Conservation (phyloP, 805 yeast species). For the Komagataella populi region DNA sequence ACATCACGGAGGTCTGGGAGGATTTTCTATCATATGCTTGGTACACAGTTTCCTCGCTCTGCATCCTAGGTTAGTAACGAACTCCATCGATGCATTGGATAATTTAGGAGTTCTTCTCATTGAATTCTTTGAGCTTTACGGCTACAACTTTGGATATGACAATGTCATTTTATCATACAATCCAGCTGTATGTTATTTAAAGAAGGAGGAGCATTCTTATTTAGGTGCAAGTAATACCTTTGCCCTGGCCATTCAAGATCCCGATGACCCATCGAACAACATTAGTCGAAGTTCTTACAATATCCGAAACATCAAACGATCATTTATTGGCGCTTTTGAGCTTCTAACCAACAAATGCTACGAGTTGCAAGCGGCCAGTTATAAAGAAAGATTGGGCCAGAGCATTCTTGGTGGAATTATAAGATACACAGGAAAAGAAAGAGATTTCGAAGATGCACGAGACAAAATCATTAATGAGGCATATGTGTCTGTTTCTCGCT, state of each 20-base stretch:
- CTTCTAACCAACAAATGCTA: constrained; percentile 63
- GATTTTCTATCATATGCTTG: constrained; percentile 82
- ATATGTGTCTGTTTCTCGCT: constrained; percentile 12
- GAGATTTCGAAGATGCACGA: constrained; percentile 73
- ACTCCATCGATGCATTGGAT: constrained; percentile 50
- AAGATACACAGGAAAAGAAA: constrained; percentile 54
- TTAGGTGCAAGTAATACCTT: constrained; percentile 39
- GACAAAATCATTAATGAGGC: constrained; percentile 50
- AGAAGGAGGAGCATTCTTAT: constrained; percentile 27
- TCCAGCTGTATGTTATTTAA: constrained; percentile 33
- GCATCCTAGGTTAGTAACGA: constrained; percentile 67
- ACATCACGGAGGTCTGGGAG: constrained; percentile 90
- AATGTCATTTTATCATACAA: constrained; percentile 61
- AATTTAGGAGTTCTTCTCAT: constrained; percentile 79
- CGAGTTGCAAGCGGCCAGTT: constrained; percentile 51
- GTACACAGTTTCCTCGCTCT: constrained; percentile 63
- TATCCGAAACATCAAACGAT: constrained; percentile 63
- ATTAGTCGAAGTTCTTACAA: constrained; percentile 79
- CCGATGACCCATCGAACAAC: constrained; percentile 73
- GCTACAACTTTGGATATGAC: constrained; percentile 80
- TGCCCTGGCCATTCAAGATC: constrained; percentile 74
- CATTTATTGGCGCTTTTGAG: constrained; percentile 83
- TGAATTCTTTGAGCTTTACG: constrained; percentile 88
- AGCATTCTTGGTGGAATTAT: constrained; percentile 73
- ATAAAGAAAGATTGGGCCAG: constrained; percentile 52